Evolutionary conservation across 164 flowering plant species (phyloP), one percentile per base, ranked within the genome.

Genomic region (Paratinospora sagittata): DNA sequence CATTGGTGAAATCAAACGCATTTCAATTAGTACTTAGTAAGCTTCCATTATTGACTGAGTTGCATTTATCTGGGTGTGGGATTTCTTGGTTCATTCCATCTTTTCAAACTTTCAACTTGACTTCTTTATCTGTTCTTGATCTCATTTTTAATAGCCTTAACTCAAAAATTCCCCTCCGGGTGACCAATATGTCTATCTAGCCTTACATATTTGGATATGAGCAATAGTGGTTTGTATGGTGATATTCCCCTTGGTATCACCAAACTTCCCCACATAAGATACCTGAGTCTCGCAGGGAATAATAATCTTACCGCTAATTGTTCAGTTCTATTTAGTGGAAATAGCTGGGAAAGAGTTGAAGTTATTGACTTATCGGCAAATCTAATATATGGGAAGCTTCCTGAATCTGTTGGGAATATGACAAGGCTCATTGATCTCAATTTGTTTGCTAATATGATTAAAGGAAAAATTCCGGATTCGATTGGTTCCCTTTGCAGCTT

Each of bases 221-320:
- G 80, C 27, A 0, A 21, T 17, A 41, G 63, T 19, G 33, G 27
- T 41, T 74, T 81, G 26, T 43, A 27, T 68, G 84, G 83, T 24
- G 70, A 73, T 58, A 77, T 84, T 57, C 83, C 84, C 0, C 78
- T 81, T 63, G 82, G 80, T 47, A 33, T 84, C 13, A 24, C 75
- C 52, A 79, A 84, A 37, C 73, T 81, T 3, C 83, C 80, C 11
- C 76, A 68, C 63, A 43, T 81, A 63, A 16, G 64, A 70, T 34
- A 69, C 70, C 70, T 81, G 36, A 47, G 19, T 68, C 78, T 81
- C 27, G 61, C 74, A 9, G 71, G 66, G 27, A 81, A 77, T 63
- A 13, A 55, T 43, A 72, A 72, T 72, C 74, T 72, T 72, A 65
- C 74, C 21, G 69, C 57, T 6, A 27, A 58, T 66, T 65, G 52